These are phyloP conservation scores for Limnomonas spitsbergensis DNA, from an alignment of 139 green algal genomes.

Conservation along the genomic window DNA sequence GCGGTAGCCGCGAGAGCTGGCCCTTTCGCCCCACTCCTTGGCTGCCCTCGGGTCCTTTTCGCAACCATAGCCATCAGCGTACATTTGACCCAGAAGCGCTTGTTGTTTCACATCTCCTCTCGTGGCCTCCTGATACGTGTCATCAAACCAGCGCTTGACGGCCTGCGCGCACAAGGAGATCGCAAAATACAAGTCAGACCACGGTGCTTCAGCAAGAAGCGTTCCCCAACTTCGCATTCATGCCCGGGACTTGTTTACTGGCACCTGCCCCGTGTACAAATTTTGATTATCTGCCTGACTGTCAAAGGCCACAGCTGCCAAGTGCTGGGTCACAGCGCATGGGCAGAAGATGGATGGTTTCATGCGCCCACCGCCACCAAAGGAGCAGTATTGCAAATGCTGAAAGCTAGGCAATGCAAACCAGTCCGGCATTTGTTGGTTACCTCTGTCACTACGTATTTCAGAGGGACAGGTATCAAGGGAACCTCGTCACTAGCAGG, in stretches of 20 bases:
- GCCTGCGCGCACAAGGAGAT: conserved; percentile 53
- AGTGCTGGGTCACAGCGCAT: no score
- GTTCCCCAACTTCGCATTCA: background rate
- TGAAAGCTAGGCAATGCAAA: background rate
- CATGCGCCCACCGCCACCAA: no score
- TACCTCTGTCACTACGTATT: conserved; percentile 17
- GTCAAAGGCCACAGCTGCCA: no score
- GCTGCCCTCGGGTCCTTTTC: conserved; percentile 43
- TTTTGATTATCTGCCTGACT: background rate
- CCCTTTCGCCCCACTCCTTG: conserved; percentile 65
- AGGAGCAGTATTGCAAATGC: background rate
- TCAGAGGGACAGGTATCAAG: background rate
- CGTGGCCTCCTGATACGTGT: conserved; percentile 63
- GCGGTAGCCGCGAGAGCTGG: conserved; percentile 58
- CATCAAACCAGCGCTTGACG: conserved; percentile 73
- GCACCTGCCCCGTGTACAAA: background rate
- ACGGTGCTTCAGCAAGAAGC: background rate
- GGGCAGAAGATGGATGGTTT: no score
- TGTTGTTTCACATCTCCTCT: conserved; percentile 62
- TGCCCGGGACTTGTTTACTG: background rate
- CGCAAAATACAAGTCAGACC: background rate
- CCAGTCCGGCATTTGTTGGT: background rate
- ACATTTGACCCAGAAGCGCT: conserved; percentile 75
- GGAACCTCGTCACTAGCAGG: background rate
- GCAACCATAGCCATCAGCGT: conserved; percentile 76